phyloP scores from a whole-genome alignment of 192 early-diverging fungal genomes.

The Backusella luteola region DNA sequence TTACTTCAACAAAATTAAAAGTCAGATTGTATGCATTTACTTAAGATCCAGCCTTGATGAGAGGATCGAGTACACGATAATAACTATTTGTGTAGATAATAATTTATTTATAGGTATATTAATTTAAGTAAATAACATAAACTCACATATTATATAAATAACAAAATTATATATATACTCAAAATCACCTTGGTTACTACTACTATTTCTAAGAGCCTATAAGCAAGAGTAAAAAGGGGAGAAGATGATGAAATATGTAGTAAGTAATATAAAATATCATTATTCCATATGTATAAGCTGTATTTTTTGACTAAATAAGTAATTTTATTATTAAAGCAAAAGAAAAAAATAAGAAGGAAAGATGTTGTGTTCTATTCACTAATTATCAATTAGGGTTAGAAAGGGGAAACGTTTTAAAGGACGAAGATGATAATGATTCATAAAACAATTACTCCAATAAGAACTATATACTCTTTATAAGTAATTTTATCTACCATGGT shows the following conservation, averaged over 20 bases:
- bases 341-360: neutral
- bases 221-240: neutral
- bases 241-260: no score
- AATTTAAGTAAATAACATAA: neutral
- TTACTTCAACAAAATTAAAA: neutral
- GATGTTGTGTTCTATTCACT: neutral
- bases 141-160: no score
- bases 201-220: neutral
- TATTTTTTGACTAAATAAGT: neutral
- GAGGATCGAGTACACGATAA: neutral
- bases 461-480: neutral
- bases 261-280: neutral
- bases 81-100: neutral
- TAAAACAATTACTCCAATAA: neutral
- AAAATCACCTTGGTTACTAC: neutral
- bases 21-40: neutral
- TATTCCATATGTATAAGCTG: no score
- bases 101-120: neutral
- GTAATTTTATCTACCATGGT: accelerated
- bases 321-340: neutral
- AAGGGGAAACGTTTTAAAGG: neutral
- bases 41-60: neutral
- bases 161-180: neutral
- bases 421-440: neutral
- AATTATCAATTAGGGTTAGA: neutral